Base-by-base conservation (phyloP, 176 grass and related monocot genomes). In the Tillandsia fasciculata region DNA sequence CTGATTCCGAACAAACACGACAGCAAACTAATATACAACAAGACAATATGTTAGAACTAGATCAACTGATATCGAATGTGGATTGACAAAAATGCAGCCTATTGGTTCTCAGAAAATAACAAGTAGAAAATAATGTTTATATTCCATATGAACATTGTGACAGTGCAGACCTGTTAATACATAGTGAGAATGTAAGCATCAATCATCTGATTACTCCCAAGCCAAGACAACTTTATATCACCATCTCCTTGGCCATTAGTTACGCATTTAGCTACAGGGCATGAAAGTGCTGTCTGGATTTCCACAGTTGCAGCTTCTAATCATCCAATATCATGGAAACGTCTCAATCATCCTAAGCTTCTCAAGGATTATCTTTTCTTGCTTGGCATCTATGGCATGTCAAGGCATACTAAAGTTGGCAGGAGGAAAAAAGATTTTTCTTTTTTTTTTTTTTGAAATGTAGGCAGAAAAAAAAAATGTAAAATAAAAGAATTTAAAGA, bases 321-420 rank as follows among this genome's bases (percentile, higher is more conserved):
- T 51, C 12, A 12, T 69, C 51, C 49, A 26, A 9, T 67, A 53
- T 79, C 53, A 77, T 69, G 9, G 67, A 49, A 59, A 76, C 15
- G 18, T 67, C 10, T 70, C 49, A 18, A 48, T 70, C 67, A 68
- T 10, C 77, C 64, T 24, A 76, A 96, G 86, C 72, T 87, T 79
- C 70, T 81, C 12, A 51, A 83, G 83, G 24, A 96, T 92, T 49
- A 58, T 18, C 49, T 81, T 57, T 75, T 87, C 88, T 79, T 87
- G 84, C 64, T 83, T 70, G 9, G 59, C 87, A 90, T 96, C 93
- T 96, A 58, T 50, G 48, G 10, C 49, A 96, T 58, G 80, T 91
- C 68, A 91, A 81, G 85, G 77, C 50, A 81, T 75, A 68, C 72
- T 82, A 70, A 65, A 49, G 10, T 50, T 74, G 0, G 9, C 14